Conservation (phyloP, 2,329 filamentous ascomycete genomes). For the Clonostachys solani region DNA sequence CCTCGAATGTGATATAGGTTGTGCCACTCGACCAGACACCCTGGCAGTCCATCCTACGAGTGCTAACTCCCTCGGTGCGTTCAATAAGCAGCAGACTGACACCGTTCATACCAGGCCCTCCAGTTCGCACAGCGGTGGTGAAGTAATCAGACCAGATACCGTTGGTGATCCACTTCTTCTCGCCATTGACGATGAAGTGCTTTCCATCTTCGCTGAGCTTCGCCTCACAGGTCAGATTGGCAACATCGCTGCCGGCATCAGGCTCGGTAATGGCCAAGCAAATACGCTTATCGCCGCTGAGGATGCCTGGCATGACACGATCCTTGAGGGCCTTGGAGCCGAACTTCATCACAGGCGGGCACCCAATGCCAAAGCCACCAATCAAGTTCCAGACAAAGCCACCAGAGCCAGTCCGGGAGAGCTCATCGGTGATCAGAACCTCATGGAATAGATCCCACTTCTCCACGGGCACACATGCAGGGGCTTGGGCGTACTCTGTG, state of each 20-base stretch:
- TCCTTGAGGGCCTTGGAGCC: slow-evolving; percentile 82
- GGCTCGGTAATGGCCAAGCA: slow-evolving; percentile 97
- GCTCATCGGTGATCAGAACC: slow-evolving; percentile 89
- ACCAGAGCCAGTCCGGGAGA: slow-evolving; percentile 83
- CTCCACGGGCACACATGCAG: slow-evolving; percentile 77
- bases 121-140: slow-evolving; percentile 91
- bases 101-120: slow-evolving; percentile 85
- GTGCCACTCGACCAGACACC: slow-evolving; percentile 95
- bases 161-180: slow-evolving; percentile 99
- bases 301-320: slow-evolving; percentile 81
- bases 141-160: slow-evolving; percentile 83
- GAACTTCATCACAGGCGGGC: slow-evolving; percentile 87
- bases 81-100: slow-evolving; percentile 90
- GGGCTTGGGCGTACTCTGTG: slow-evolving; percentile 61
- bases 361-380: slow-evolving; percentile 93
- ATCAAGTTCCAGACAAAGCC: slow-evolving; percentile 97
- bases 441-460: slow-evolving; percentile 99
- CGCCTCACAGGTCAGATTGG: slow-evolving; percentile 92
- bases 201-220: slow-evolving; percentile 94
- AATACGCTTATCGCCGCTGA: slow-evolving; percentile 93
- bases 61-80: slow-evolving; percentile 83
- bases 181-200: slow-evolving; percentile 98
- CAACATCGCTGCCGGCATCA: slow-evolving; percentile 91
- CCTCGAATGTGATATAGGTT: slow-evolving; percentile 97
- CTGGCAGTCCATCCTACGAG: slow-evolving; percentile 96